These are phyloP conservation scores for Zygotorulaspora sp. DNA, from an alignment of 805 yeast species.

Conservation along the genomic window DNA sequence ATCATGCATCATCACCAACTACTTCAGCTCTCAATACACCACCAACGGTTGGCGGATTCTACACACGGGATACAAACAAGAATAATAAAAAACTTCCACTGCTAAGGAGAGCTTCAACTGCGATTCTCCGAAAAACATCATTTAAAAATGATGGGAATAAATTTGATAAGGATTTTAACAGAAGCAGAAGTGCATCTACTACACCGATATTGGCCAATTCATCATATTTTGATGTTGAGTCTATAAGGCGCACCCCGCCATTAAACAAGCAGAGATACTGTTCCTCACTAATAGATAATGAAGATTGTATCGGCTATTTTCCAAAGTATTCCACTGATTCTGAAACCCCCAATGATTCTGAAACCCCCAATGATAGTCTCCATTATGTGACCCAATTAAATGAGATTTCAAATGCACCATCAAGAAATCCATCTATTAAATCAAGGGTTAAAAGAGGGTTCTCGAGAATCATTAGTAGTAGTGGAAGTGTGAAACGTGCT, in stretches of 20 bases:
- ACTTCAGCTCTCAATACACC: constrained; percentile 12
- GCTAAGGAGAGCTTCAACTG: constrained; percentile 33
- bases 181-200: constrained; percentile 14
- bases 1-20: constrained; percentile 7
- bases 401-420: constrained; percentile 3
- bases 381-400: constrained; percentile 16
- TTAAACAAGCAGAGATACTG: constrained; percentile 3
- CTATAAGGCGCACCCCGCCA: constrained; percentile 9
- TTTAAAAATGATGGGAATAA: constrained; percentile 6
- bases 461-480: constrained; percentile 27
- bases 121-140: constrained; percentile 29
- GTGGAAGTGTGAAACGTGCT: constrained; percentile 16
- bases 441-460: constrained; percentile 28
- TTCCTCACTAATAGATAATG: constrained; percentile 3
- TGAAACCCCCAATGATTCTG: no score
- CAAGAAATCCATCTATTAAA: constrained; percentile 26
- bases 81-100: constrained; percentile 22
- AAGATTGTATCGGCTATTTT: constrained; percentile 2
- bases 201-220: constrained; percentile 11
- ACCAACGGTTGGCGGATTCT: constrained; percentile 1
- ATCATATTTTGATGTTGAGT: constrained; percentile 10
- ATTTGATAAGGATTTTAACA: constrained; percentile 1
- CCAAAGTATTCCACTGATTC: constrained; percentile 1
- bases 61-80: constrained; percentile 7
- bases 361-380: constrained; percentile 13